Conservation (phyloP, 2,329 filamentous ascomycete species). For the Diaporthe humulicola region DNA sequence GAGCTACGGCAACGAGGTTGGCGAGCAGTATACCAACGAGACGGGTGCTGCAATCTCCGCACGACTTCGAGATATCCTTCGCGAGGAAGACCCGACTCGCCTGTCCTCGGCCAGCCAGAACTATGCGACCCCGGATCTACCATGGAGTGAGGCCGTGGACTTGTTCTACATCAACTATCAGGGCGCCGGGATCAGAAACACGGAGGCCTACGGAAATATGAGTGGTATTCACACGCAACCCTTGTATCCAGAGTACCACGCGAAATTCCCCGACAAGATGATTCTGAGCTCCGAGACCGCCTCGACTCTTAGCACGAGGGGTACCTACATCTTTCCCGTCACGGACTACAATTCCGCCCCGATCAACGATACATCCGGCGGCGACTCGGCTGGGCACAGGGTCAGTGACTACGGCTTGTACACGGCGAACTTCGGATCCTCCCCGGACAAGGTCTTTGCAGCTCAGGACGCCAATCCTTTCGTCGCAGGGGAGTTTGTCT, state of each 20-base stretch:
- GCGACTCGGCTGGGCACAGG: conserved; percentile 51
- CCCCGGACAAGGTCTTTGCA: conserved; percentile 66
- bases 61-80: conserved; percentile 56
- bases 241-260: conserved; percentile 58
- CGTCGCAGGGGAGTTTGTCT: conserved; percentile 67
- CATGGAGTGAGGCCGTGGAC: conserved; percentile 58
- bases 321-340: conserved; percentile 67
- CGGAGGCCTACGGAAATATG: conserved; percentile 29
- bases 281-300: conserved; percentile 58
- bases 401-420: conserved; percentile 68
- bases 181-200: conserved; percentile 60
- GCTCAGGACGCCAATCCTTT: conserved; percentile 61
- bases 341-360: conserved; percentile 52
- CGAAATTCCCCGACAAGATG: conserved; percentile 60
- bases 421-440: conserved; percentile 58
- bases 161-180: conserved; percentile 69
- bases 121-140: conserved; percentile 53
- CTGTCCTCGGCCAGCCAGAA: conserved; percentile 62
- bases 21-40: conserved; percentile 57
- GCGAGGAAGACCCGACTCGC: conserved; percentile 62
- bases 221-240: conserved; percentile 47
- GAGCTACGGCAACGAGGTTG: conserved; percentile 68
- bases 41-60: conserved; percentile 50
- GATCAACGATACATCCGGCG: conserved; percentile 54
- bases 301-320: conserved; percentile 62